phyloP scores from a whole-genome alignment of 108 stramenopile species.

The Cyclotella atomus region DNA sequence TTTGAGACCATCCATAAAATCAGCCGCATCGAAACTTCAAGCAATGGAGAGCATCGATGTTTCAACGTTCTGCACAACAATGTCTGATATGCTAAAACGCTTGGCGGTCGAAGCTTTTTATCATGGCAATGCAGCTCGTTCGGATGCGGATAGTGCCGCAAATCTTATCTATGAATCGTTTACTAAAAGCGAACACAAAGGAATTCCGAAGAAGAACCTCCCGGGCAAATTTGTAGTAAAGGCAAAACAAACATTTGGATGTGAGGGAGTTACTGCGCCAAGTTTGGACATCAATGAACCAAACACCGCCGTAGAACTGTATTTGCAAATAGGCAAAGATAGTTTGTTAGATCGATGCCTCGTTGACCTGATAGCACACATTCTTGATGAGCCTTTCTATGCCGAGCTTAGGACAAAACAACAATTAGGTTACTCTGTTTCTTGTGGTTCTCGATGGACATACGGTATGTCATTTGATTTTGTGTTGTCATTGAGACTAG shows the following conservation, averaged over 20 bases:
- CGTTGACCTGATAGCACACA: slow-evolving; percentile 69
- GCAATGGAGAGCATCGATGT: slow-evolving; percentile 59
- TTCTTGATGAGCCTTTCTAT: slow-evolving; percentile 85
- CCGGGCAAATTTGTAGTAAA: slow-evolving; percentile 57
- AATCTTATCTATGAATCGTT: slow-evolving; percentile 48
- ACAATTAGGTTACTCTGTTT: slow-evolving; percentile 48
- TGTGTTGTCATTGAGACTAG: not conserved
- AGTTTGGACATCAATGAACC: slow-evolving; percentile 71
- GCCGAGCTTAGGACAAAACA: slow-evolving; percentile 75
- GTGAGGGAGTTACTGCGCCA: slow-evolving; percentile 38
- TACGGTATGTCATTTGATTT: slow-evolving; percentile 3
- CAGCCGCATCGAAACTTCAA: slow-evolving; percentile 61
- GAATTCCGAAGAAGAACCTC: slow-evolving; percentile 70
- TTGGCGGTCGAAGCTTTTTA: slow-evolving; percentile 68
- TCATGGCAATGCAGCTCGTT: slow-evolving; percentile 69
- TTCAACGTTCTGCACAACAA: slow-evolving; percentile 53
- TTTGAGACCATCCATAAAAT: slow-evolving; percentile 62
- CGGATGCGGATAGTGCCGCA: slow-evolving; percentile 57
- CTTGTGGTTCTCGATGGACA: slow-evolving; percentile 46
- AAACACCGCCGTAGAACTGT: slow-evolving; percentile 84
- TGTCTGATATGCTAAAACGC: slow-evolving; percentile 49
- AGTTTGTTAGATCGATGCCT: slow-evolving; percentile 57
- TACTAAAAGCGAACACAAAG: slow-evolving; percentile 25
- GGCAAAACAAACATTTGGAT: slow-evolving; percentile 21
- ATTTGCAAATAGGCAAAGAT: slow-evolving; percentile 85